Conservation (phyloP, 2,329 filamentous ascomycete species). For the Pseudogymnoascus sp. region DNA sequence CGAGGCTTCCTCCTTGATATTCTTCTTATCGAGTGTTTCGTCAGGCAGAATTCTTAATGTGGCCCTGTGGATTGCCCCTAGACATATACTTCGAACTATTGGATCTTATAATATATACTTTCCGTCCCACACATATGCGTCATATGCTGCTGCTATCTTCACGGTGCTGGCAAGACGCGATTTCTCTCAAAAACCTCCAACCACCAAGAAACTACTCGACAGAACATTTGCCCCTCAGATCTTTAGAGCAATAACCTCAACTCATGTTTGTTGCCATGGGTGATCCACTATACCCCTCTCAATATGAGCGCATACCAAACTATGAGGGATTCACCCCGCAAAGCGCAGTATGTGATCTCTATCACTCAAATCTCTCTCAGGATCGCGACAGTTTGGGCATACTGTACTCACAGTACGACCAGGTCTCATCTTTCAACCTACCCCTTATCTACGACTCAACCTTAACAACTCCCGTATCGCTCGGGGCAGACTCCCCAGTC, state of each 20-base stretch:
- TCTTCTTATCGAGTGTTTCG: neutral
- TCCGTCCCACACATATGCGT: neutral
- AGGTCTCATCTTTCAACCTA: slow-evolving; percentile 13
- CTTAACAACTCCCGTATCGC: slow-evolving; percentile 22
- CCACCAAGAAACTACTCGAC: neutral
- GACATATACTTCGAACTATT: neutral
- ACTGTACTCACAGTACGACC: neutral
- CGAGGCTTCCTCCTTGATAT: neutral
- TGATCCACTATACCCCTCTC: neutral
- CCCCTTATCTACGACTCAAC: slow-evolving; percentile 21
- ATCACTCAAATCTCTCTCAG: neutral
- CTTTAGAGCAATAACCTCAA: neutral
- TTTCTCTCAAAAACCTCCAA: neutral
- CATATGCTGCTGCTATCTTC: neutral
- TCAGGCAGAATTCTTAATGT: slow-evolving; percentile 2
- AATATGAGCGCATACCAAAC: neutral
- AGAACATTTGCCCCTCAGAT: neutral
- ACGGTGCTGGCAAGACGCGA: neutral
- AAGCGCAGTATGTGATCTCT: neutral
- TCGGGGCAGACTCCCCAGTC: slow-evolving; percentile 17
- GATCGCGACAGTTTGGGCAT: neutral
- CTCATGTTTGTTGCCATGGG: neutral
- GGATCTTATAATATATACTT: neutral
- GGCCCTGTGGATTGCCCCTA: neutral
- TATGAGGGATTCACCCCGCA: neutral